Conservation (phyloP, 805 yeast species). For the Candida gorgasii region DNA sequence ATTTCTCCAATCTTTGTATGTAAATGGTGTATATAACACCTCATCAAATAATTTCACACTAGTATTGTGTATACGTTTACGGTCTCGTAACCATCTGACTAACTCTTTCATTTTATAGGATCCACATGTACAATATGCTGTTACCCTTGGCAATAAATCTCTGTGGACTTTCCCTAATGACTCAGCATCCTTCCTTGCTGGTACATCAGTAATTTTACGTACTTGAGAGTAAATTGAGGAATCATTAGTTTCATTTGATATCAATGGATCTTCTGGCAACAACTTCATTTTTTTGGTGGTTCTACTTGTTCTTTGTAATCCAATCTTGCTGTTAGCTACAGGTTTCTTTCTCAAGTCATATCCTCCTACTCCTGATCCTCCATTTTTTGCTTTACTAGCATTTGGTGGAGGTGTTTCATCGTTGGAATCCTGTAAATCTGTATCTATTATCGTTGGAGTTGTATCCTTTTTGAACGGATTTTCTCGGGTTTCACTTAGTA, state of each 20-base stretch:
- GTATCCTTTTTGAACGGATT: constrained; percentile 15
- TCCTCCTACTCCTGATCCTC: neutral
- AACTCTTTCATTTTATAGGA: constrained; percentile 87
- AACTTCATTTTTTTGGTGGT: constrained; percentile 72
- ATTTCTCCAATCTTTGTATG: constrained; percentile 73
- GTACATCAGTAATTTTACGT: constrained; percentile 76
- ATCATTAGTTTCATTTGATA: constrained; percentile 14
- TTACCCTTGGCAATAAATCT: constrained; percentile 84
- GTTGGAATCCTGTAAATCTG: neutral
- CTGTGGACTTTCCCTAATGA: constrained; percentile 85
- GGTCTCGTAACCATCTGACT: constrained; percentile 79
- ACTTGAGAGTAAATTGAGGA: constrained; percentile 76
- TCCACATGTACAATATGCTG: constrained; percentile 95
- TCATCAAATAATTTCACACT: constrained; percentile 91
- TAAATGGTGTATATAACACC: constrained; percentile 90
- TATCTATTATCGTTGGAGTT: neutral
- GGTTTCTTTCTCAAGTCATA: constrained; percentile 3
- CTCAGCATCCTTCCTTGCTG: constrained; percentile 93
- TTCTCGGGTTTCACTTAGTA: constrained; percentile 12
- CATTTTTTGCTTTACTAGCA: neutral
- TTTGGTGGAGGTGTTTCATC: neutral
- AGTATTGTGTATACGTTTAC: constrained; percentile 70
- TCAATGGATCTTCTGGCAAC: constrained; percentile 49
- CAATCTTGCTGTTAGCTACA: constrained; percentile 41
- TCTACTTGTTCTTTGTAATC: constrained; percentile 73